Evolutionary conservation across 2,329 filamentous ascomycete species (phyloP), one percentile per base, ranked within the genome.

Genomic region (Stachybotrys chartarum): DNA sequence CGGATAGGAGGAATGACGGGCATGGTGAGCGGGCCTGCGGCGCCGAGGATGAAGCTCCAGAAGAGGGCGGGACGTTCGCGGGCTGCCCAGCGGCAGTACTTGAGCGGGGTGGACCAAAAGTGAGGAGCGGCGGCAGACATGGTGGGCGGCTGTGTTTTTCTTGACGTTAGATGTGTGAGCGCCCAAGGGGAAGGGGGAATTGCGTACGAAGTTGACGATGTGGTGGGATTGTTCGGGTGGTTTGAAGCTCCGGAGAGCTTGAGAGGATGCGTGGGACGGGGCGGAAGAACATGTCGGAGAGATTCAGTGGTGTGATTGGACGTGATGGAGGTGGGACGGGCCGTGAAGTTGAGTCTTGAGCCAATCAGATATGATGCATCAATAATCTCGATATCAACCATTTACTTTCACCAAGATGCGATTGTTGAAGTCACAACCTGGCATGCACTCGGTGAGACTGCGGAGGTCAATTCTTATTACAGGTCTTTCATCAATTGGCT

Each of bases 51-150:
- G 66, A 90, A 77, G 65, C 90, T 91, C 82, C 85, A 97, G 81
- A 97, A 96, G 77, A 91, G 88, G 57, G 91, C 91, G 53, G 94
- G 94, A 72, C 88, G 89, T 74, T 94, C 87, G 75, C 91, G 87
- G 52, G 89, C 82, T 54, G 91, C 86, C 91, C 92, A 97, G 74
- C 87, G 87, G 67, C 89, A 75, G 84, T 96, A 97, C 66, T 85
- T 85, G 70, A 95, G 68, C 61, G 94, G 94, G 57, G 83, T 81
- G 62, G 84, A 81, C 85, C 88, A 97, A 87, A 99, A 97, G 65
- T 91, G 87, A 55, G 81, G 79, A 58, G 80, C 64, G 58, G 80
- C 64, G 66, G 74, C 66, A 60, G 83, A 80, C 87, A 91, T 91
- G 60, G 24, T 69, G 69, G 59, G 54, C 56, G 57, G 55, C 56